Percentiles rank a stretch among this genome's conserved stretches.
Evolutionary conservation across 1,139 yeast species (phyloP).

Genomic region (Spathaspora sp.): DNA sequence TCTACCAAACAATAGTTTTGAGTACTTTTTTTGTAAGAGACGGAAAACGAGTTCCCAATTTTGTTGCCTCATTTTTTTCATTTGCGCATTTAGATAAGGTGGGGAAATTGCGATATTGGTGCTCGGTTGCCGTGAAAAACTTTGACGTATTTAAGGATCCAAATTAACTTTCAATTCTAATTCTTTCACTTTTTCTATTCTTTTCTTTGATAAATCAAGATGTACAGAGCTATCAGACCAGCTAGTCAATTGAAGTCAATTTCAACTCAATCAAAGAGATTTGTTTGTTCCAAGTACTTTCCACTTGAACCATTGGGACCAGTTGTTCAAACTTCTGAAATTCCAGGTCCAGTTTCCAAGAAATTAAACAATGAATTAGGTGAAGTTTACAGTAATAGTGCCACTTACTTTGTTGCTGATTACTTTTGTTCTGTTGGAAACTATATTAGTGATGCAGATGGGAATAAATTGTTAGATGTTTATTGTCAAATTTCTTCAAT

Average conservation of each 20-base stretch:
- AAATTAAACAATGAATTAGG: constrained; percentile 50
- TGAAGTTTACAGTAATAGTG: constrained; percentile 61
- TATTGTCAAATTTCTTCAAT: constrained; percentile 76
- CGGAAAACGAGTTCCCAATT: constrained; percentile 10
- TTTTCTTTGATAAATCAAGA: not conserved
- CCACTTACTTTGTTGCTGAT: constrained; percentile 69
- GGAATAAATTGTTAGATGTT: constrained; percentile 60
- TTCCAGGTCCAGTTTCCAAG: constrained; percentile 64
- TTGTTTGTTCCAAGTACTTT: constrained; percentile 21
- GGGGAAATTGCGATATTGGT: constrained; percentile 3
- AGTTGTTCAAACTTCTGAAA: constrained; percentile 37
- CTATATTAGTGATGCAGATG: constrained; percentile 71
- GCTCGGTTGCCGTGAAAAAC: constrained; percentile 4
- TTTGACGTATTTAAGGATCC: not conserved
- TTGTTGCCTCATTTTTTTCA: not conserved
- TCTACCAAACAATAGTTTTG: not conserved
- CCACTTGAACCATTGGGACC: constrained; percentile 60
- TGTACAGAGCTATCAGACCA: not conserved
- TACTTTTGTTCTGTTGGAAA: constrained; percentile 67
- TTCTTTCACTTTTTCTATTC: not conserved
- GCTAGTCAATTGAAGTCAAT: not conserved
- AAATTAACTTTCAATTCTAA: not conserved
- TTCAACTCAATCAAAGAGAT: constrained; percentile 1
- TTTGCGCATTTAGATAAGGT: constrained; percentile 1
- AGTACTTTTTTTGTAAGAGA: not conserved